Evolutionary conservation across 345 rosid species (phyloP).

Genomic region (Citrus trifoliata): DNA sequence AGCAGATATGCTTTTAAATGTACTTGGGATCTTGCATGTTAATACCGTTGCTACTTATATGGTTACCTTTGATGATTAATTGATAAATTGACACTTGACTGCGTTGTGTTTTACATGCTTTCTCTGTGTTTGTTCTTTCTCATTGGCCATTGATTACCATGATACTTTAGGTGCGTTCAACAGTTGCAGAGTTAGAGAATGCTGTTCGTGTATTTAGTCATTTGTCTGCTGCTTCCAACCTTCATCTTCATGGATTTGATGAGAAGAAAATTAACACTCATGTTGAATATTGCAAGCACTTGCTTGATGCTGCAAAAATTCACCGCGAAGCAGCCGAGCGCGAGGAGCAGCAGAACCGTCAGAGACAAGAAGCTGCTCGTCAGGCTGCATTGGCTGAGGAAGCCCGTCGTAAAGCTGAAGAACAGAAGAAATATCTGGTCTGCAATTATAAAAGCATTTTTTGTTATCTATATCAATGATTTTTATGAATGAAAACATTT

Average conservation of each 20-base stretch:
- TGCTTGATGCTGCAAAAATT: conserved; percentile 85
- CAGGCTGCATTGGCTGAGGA: conserved; percentile 96
- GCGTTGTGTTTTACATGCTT: not conserved
- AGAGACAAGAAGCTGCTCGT: conserved; percentile 90
- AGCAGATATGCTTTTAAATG: not conserved
- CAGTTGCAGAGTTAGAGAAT: conserved; percentile 92
- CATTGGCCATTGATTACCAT: conserved; percentile 18
- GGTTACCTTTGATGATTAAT: not conserved
- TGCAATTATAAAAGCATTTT: conserved; percentile 12
- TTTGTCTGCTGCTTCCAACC: conserved; percentile 88
- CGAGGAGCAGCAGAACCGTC: conserved; percentile 87
- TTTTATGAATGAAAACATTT: not conserved
- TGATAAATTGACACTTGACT: not conserved
- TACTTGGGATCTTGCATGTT: not conserved
- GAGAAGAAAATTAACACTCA: conserved; percentile 96
- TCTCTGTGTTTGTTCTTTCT: not conserved
- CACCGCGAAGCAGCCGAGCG: conserved; percentile 95
- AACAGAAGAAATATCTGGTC: conserved; percentile 91
- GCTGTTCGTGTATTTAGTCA: conserved; percentile 89
- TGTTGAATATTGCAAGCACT: conserved; percentile 94
- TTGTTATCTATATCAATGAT: not conserved
- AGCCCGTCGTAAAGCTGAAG: conserved; percentile 98
- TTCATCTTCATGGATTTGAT: conserved; percentile 91
- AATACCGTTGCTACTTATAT: not conserved
- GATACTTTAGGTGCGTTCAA: conserved; percentile 72